A percentile compares a stretch with the other conserved stretches of the same genome.
Conservation (phyloP, 805 yeast species). For the Dipodascus albidus region DNA sequence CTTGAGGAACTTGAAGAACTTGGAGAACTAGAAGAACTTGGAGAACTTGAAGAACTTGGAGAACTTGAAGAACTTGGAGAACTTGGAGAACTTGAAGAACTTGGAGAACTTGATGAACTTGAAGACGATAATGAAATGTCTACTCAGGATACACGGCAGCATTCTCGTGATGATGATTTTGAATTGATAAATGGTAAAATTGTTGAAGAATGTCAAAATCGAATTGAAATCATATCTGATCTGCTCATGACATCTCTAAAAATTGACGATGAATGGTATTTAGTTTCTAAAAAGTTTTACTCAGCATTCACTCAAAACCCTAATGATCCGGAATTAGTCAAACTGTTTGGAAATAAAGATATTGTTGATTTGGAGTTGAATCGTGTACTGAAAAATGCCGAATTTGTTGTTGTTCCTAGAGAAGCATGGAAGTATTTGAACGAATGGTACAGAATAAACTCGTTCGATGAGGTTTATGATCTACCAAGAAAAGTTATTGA, state of each 20-base stretch:
- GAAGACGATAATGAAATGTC: too few relatives aligned
- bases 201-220: background rate
- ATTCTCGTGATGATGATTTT: background rate
- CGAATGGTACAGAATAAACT: background rate
- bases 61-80: too few relatives aligned
- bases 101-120: too few relatives aligned
- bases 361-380: background rate
- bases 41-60: too few relatives aligned
- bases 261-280: background rate
- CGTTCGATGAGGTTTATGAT: background rate
- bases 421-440: background rate
- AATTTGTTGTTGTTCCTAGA: background rate
- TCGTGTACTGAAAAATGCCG: background rate
- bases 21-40: too few relatives aligned
- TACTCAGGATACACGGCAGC: too few relatives aligned
- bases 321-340: background rate
- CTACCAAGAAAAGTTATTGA: background rate
- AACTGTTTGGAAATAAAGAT: background rate
- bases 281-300: background rate
- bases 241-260: background rate
- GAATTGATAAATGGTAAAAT: background rate
- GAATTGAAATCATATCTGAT: background rate
- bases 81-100: too few relatives aligned
- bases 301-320: background rate
- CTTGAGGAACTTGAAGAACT: too few relatives aligned